Conservation (phyloP, 1,284 basidiomycete genomes). For the Pulchroboletus neoregius region DNA sequence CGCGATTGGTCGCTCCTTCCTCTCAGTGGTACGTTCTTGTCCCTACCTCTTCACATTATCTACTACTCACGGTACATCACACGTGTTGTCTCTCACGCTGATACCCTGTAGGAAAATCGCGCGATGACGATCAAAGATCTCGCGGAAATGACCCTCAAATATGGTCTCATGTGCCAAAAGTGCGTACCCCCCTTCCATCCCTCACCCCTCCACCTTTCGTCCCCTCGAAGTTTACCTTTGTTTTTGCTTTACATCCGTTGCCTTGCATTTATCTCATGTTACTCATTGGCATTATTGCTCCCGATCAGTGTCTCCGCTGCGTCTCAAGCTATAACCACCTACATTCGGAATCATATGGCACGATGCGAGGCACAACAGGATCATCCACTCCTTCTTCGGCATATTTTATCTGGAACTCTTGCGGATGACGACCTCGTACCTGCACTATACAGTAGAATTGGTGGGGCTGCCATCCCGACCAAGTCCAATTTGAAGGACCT, state of each 20-base stretch:
- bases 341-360: slow-evolving; percentile 64
- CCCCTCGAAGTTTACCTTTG: not conserved
- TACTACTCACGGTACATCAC: slow-evolving; percentile 14
- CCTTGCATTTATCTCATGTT: slow-evolving; percentile 18
- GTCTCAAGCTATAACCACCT: slow-evolving; percentile 74
- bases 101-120: slow-evolving; percentile 55
- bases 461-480: slow-evolving; percentile 55
- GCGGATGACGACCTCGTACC: slow-evolving; percentile 69
- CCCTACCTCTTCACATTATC: slow-evolving; percentile 9
- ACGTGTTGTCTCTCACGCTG: slow-evolving; percentile 7
- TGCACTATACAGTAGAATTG: slow-evolving; percentile 62
- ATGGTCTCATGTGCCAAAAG: slow-evolving; percentile 71
- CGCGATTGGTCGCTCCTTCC: slow-evolving; percentile 64
- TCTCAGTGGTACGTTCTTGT: slow-evolving; percentile 58
- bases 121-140: slow-evolving; percentile 82
- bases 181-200: slow-evolving; percentile 37
- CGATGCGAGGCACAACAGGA: slow-evolving; percentile 69
- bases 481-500: slow-evolving; percentile 30
- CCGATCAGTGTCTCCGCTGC: slow-evolving; percentile 61
- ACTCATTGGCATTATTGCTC: slow-evolving; percentile 8
- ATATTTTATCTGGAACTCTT: slow-evolving; percentile 63
- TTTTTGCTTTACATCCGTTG: slow-evolving; percentile 5
- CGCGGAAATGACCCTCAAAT: slow-evolving; percentile 60
- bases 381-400: slow-evolving; percentile 67
- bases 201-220: slow-evolving; percentile 8